Percentiles rank a stretch among this genome's conserved stretches.
These are phyloP conservation scores for Raffaelea arxii DNA, from an alignment of 2,329 filamentous ascomycete species.

Conservation along the genomic window DNA sequence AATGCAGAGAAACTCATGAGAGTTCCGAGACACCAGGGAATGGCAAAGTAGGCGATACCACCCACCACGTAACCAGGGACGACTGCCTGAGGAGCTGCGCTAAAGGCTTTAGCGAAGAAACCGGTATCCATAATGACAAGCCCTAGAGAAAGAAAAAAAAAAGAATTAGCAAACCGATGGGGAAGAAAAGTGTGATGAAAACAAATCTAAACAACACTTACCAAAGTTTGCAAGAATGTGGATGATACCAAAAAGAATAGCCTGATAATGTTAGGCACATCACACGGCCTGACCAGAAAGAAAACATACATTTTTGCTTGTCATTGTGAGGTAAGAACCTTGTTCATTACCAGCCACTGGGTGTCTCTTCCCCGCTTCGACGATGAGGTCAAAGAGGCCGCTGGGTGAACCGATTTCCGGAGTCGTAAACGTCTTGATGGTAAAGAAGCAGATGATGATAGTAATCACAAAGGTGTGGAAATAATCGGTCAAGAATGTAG, in stretches of 20 bases:
- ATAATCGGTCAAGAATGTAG: slow-evolving; percentile 31
- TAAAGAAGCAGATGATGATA: slow-evolving; percentile 27
- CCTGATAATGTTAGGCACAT: background rate
- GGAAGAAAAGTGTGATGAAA: too few relatives aligned
- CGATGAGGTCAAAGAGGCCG: slow-evolving; percentile 26
- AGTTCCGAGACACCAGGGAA: slow-evolving; percentile 25
- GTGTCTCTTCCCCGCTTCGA: slow-evolving; percentile 21
- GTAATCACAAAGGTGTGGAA: slow-evolving; percentile 29
- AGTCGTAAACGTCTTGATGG: slow-evolving; percentile 22
- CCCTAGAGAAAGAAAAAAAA: slow-evolving; percentile 33
- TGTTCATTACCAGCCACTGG: slow-evolving; percentile 19
- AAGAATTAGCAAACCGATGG: slow-evolving; percentile 38
- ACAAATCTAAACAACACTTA: too few relatives aligned
- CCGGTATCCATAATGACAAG: slow-evolving; percentile 41
- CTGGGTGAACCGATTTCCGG: slow-evolving; percentile 20
- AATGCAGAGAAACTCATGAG: slow-evolving; percentile 23
- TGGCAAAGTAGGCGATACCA: slow-evolving; percentile 24
- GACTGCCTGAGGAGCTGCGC: slow-evolving; percentile 24
- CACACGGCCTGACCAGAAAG: background rate
- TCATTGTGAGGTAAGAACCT: slow-evolving; percentile 28
- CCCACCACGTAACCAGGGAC: slow-evolving; percentile 25
- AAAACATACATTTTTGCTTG: slow-evolving; percentile 18
- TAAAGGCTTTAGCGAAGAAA: slow-evolving; percentile 41
- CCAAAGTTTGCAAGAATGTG: slow-evolving; percentile 39
- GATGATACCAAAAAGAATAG: slow-evolving; percentile 31